Conservation (phyloP, 78 protist genomes). For the Polysphondylium violaceum region DNA sequence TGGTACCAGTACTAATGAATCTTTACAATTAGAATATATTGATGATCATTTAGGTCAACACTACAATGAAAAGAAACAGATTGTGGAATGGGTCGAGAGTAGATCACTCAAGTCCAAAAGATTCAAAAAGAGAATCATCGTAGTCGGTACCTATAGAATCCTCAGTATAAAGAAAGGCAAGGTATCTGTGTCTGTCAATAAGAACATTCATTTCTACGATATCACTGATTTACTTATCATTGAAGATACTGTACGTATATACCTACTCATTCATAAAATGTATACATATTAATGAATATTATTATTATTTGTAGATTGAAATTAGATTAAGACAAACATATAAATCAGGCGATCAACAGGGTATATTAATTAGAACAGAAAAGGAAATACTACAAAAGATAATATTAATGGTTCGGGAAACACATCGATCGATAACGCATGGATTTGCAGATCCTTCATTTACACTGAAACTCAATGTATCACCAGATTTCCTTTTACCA, state of each 20-base stretch:
- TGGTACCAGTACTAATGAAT: not conserved
- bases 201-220: slow-evolving; percentile 38
- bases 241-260: slow-evolving; percentile 24
- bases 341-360: slow-evolving; percentile 25
- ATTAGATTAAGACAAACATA: slow-evolving; percentile 18
- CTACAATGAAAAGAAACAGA: not conserved
- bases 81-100: slow-evolving; percentile 45
- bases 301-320: not conserved
- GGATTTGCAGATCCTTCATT: not conserved
- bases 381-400: slow-evolving; percentile 35
- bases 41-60: slow-evolving; percentile 5
- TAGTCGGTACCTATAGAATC: slow-evolving; percentile 23
- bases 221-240: slow-evolving; percentile 19
- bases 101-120: slow-evolving; percentile 44
- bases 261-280: not conserved
- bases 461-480: not conserved
- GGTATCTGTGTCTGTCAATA: slow-evolving; percentile 18
- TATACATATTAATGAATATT: not conserved
- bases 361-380: slow-evolving; percentile 29
- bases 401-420: slow-evolving; percentile 1
- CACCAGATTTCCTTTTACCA: slow-evolving; percentile 9
- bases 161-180: slow-evolving; percentile 32
- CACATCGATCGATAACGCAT: slow-evolving; percentile 15
- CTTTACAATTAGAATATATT: not conserved
- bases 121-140: slow-evolving; percentile 47